phyloP scores from a whole-genome alignment of 345 rosid genomes.

The Salix dunnii region DNA sequence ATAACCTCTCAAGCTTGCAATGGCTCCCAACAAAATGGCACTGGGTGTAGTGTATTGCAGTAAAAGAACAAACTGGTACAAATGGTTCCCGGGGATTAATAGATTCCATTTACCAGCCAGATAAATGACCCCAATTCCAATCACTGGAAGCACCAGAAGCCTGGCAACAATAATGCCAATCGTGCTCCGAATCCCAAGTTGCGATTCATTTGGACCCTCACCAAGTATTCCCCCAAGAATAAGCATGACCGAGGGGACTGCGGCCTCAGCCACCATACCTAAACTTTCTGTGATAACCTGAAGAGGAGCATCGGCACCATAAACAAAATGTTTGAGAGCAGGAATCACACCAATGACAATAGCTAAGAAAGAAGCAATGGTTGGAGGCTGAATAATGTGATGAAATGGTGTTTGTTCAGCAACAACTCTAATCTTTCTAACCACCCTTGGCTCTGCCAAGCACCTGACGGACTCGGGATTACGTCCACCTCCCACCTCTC shows the following conservation, averaged over 20 bases:
- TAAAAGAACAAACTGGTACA: constrained; percentile 75
- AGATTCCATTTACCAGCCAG: constrained; percentile 53
- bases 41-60: constrained; percentile 92
- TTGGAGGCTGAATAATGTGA: constrained; percentile 93
- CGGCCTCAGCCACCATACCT: constrained; percentile 69
- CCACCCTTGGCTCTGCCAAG: constrained; percentile 80
- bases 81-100: constrained; percentile 47
- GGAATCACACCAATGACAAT: constrained; percentile 70
- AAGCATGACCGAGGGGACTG: constrained; percentile 98
- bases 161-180: constrained; percentile 70
- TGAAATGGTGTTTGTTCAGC: constrained; percentile 83
- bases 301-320: constrained; percentile 79
- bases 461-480: constrained; percentile 69
- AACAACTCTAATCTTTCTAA: constrained; percentile 73
- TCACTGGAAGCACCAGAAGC: constrained; percentile 74
- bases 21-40: constrained; percentile 88
- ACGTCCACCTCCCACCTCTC: constrained; percentile 24
- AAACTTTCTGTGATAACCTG: constrained; percentile 81
- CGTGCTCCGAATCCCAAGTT: constrained; percentile 72
- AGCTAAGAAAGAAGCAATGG: constrained; percentile 79
- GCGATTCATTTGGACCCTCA: constrained; percentile 85
- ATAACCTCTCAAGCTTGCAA: constrained; percentile 82
- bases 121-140: constrained; percentile 68
- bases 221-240: constrained; percentile 90
- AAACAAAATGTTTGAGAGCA: constrained; percentile 56